A percentile compares a stretch with the other conserved stretches of the same genome.
phyloP scores from a whole-genome alignment of 768 basidiomycete species.

The Termitomyces sp. region DNA sequence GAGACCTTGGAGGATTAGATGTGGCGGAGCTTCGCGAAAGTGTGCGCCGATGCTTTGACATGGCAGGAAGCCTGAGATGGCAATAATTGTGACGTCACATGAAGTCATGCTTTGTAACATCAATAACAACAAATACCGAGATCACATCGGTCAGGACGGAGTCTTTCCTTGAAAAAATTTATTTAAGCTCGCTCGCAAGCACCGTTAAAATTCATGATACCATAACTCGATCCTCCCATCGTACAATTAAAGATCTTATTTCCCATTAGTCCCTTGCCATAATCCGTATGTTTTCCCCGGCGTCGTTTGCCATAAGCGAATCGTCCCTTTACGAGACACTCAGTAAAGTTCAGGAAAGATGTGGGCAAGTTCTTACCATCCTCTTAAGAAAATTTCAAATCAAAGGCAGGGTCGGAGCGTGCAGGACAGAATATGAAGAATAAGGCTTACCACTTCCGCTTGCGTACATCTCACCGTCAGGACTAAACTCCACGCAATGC shows the following conservation, averaged over 20 bases:
- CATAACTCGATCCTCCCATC: slow-evolving; percentile 7
- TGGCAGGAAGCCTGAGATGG: not conserved
- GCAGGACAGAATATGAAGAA: not conserved
- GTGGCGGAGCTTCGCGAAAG: slow-evolving; percentile 12
- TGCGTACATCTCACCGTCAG: slow-evolving; percentile 96
- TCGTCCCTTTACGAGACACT: slow-evolving; percentile 57
- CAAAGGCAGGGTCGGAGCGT: slow-evolving; percentile 1
- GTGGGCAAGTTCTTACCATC: slow-evolving; percentile 42
- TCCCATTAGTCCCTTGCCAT: slow-evolving; percentile 65
- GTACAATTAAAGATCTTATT: slow-evolving; percentile 25
- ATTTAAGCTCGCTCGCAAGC: slow-evolving; percentile 3
- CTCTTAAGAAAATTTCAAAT: slow-evolving; percentile 38
- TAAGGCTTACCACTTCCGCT: slow-evolving; percentile 80
- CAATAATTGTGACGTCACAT: slow-evolving; percentile 7
- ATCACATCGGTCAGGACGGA: not conserved
- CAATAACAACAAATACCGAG: slow-evolving; percentile 8
- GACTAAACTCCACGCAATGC: slow-evolving; percentile 88
- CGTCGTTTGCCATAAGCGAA: slow-evolving; percentile 96
- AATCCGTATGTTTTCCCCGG: slow-evolving; percentile 90
- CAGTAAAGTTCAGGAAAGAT: not conserved
- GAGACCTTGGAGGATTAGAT: slow-evolving; percentile 20
- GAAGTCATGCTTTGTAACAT: slow-evolving; percentile 4
- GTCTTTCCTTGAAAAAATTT: slow-evolving; percentile 3
- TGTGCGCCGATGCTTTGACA: slow-evolving; percentile 15
- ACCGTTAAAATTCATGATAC: not conserved